These are phyloP conservation scores for Trametes cinnabarina DNA, from an alignment of 768 basidiomycete genomes.

Conservation along the genomic window DNA sequence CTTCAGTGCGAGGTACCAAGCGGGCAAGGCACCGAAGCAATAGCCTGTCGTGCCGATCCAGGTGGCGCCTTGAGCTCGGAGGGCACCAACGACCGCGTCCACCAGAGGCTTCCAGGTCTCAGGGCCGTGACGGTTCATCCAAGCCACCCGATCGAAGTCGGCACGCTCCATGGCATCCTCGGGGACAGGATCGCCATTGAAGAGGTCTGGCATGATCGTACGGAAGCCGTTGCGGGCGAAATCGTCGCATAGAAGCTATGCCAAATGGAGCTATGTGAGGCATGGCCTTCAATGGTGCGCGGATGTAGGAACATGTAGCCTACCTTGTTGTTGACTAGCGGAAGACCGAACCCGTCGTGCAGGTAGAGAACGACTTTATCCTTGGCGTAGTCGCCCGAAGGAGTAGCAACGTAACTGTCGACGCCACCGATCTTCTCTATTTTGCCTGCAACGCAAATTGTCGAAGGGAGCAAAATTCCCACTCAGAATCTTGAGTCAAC, in stretches of 20 bases:
- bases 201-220: slow-evolving; percentile 29
- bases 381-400: slow-evolving; percentile 34
- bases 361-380: slow-evolving; percentile 39
- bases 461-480: neutral
- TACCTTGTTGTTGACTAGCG: slow-evolving; percentile 28
- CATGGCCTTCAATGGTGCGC: too few species aligned
- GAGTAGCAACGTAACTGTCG: slow-evolving; percentile 42
- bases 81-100: slow-evolving; percentile 37
- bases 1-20: slow-evolving; percentile 46
- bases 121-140: slow-evolving; percentile 35
- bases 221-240: slow-evolving; percentile 34
- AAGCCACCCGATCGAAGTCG: slow-evolving; percentile 31
- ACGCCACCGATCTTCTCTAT: slow-evolving; percentile 38
- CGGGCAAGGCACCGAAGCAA: slow-evolving; percentile 46
- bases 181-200: slow-evolving; percentile 26
- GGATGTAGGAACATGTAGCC: too few species aligned
- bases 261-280: too few species aligned
- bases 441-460: slow-evolving; percentile 32
- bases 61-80: slow-evolving; percentile 39
- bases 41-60: slow-evolving; percentile 41
- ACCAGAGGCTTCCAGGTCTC: slow-evolving; percentile 34
- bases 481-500: neutral
- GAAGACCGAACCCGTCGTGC: slow-evolving; percentile 35
- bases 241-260: slow-evolving; percentile 33
- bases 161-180: slow-evolving; percentile 6